Evolutionary conservation across 2,329 filamentous ascomycete species (phyloP).

Genomic region (Dactylellina cionopaga): DNA sequence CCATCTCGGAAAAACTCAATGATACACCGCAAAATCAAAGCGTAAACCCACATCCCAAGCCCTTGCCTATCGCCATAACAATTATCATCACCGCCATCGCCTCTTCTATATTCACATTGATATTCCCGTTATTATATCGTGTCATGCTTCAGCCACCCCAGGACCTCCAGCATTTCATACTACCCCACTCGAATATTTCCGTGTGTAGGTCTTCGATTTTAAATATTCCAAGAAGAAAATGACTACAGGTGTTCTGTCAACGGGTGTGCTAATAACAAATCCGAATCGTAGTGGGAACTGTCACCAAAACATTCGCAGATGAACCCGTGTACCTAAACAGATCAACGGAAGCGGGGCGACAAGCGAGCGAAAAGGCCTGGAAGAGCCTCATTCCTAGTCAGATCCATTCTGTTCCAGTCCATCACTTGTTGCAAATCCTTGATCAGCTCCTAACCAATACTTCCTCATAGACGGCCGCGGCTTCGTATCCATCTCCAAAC

Average conservation of each 20-base stretch:
- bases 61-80: constrained; percentile 19
- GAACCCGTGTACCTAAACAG: constrained; percentile 43
- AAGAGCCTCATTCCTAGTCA: constrained; percentile 35
- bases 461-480: constrained; percentile 31
- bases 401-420: too few relatives aligned
- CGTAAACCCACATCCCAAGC: neutral
- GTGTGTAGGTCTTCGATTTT: constrained; percentile 9
- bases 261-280: neutral
- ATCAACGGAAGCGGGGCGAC: constrained; percentile 19
- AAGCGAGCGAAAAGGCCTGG: constrained; percentile 42
- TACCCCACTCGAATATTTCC: constrained; percentile 20
- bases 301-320: constrained; percentile 26
- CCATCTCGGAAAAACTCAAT: neutral
- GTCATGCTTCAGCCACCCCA: neutral
- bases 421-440: too few relatives aligned
- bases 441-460: too few relatives aligned
- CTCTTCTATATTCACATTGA: constrained; percentile 33
- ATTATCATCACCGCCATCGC: constrained; percentile 24
- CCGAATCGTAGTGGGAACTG: constrained; percentile 23
- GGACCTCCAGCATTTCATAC: neutral
- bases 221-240: neutral
- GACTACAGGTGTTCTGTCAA: too few relatives aligned
- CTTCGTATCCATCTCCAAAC: constrained; percentile 39
- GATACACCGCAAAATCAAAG: neutral
- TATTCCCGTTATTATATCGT: constrained; percentile 18